Evolutionary conservation across 768 basidiomycete species (phyloP).

Genomic region (Chalciporus pseudorubinellus): DNA sequence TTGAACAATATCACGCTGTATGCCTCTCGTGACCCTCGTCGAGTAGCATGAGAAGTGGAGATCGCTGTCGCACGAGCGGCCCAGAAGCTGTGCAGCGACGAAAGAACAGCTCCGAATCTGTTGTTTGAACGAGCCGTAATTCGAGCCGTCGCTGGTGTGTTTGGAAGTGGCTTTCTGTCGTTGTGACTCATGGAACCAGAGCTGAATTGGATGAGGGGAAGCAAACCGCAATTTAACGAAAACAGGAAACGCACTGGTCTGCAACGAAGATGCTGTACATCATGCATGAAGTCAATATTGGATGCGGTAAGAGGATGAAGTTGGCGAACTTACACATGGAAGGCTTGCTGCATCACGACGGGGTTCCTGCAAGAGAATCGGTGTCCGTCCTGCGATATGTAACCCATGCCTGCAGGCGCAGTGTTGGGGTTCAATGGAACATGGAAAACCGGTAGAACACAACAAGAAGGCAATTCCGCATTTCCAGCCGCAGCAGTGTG

Average conservation of each 20-base stretch:
- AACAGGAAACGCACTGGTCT: background rate
- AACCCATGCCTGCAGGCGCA: constrained; percentile 46
- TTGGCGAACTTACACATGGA: constrained; percentile 47
- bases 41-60: constrained; percentile 14
- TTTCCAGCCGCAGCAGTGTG: constrained; percentile 37
- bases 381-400: constrained; percentile 55
- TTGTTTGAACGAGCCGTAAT: constrained; percentile 38
- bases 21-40: constrained; percentile 38
- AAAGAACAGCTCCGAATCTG: constrained; percentile 51
- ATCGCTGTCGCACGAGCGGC: constrained; percentile 40
- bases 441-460: constrained; percentile 52
- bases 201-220: constrained; percentile 30
- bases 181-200: constrained; percentile 43
- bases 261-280: constrained; percentile 23
- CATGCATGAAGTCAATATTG: background rate
- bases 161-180: constrained; percentile 40
- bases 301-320: background rate
- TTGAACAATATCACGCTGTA: constrained; percentile 50
- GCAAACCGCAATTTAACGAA: constrained; percentile 4
- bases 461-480: constrained; percentile 46
- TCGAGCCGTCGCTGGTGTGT: constrained; percentile 34
- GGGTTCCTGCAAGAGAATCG: constrained; percentile 51
- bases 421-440: constrained; percentile 25
- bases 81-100: constrained; percentile 52
- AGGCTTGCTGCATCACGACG: constrained; percentile 43